Evolutionary conservation across 2,329 filamentous ascomycete genomes (phyloP).

Genomic region (Chaetomiaceae sp.): DNA sequence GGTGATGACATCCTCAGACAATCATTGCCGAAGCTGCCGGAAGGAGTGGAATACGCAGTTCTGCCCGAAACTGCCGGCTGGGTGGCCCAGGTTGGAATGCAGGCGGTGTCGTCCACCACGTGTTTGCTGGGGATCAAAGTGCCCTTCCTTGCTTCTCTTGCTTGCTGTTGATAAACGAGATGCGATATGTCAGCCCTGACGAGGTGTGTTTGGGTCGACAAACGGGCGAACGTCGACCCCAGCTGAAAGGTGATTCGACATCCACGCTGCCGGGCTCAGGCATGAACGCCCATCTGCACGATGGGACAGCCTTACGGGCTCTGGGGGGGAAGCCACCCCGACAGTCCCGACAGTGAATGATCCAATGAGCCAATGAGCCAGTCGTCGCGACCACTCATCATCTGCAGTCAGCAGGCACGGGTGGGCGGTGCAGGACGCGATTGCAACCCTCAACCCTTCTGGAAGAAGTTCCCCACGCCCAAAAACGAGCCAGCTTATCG

Average conservation of each 20-base stretch:
- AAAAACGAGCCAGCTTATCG: neutral
- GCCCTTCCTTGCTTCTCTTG: no score
- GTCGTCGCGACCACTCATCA: neutral
- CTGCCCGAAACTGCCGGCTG: neutral
- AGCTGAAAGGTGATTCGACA: slow-evolving; percentile 3
- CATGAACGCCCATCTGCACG: slow-evolving; percentile 3
- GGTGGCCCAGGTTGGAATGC: no score
- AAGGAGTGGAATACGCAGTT: no score
- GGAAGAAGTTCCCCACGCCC: no score
- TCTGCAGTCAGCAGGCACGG: slow-evolving; percentile 17
- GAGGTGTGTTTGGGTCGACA: no score
- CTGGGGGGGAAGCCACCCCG: neutral
- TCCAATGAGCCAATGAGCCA: neutral
- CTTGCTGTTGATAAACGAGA: no score
- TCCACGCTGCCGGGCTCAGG: slow-evolving; percentile 5
- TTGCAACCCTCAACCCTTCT: no score
- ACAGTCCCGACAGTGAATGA: neutral
- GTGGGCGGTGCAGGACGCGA: neutral
- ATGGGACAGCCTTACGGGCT: slow-evolving; percentile 7
- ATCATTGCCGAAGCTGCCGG: no score
- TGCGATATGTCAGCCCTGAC: slow-evolving; percentile 1
- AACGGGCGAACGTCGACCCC: neutral
- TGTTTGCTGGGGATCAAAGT: neutral
- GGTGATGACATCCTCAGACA: no score
- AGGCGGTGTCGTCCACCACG: slow-evolving; percentile 3